phyloP scores from a whole-genome alignment of 331 rosid species.

The Ulmus americana region DNA sequence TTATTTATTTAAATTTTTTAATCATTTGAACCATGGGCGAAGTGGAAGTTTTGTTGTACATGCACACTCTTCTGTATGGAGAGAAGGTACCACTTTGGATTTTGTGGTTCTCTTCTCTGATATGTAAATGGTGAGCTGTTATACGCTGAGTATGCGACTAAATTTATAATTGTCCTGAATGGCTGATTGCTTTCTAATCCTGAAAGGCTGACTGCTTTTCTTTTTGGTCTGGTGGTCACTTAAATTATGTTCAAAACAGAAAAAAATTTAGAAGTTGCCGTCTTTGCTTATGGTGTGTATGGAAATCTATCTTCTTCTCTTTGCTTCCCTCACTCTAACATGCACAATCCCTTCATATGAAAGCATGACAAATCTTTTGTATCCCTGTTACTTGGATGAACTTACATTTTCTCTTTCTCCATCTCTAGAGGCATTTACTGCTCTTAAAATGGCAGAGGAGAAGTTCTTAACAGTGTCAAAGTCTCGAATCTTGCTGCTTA shows the following conservation, averaged over 20 bases:
- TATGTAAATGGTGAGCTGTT: neutral
- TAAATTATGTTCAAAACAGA: neutral
- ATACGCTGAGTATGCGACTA: neutral
- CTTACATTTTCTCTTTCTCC: slow-evolving; percentile 11
- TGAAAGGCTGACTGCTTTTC: neutral
- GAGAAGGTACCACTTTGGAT: slow-evolving; percentile 1
- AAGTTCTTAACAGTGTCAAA: slow-evolving; percentile 78
- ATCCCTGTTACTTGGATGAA: slow-evolving; percentile 16
- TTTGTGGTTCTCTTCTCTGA: neutral
- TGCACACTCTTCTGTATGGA: neutral
- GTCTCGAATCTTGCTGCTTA: slow-evolving; percentile 64
- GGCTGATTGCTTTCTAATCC: neutral
- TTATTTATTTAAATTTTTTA: neutral
- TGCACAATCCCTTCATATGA: neutral
- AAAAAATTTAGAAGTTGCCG: neutral
- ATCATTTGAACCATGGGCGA: neutral
- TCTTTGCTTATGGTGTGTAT: neutral
- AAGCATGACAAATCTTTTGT: neutral
- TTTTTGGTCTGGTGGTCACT: neutral
- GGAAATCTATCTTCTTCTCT: neutral
- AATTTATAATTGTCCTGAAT: too few relatives aligned
- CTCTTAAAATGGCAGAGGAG: slow-evolving; percentile 79
- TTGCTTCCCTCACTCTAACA: neutral
- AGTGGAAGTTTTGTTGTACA: too few relatives aligned
- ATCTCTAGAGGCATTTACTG: slow-evolving; percentile 71